Conservation (phyloP, 345 rosid species). For the Limnanthes douglasii region DNA sequence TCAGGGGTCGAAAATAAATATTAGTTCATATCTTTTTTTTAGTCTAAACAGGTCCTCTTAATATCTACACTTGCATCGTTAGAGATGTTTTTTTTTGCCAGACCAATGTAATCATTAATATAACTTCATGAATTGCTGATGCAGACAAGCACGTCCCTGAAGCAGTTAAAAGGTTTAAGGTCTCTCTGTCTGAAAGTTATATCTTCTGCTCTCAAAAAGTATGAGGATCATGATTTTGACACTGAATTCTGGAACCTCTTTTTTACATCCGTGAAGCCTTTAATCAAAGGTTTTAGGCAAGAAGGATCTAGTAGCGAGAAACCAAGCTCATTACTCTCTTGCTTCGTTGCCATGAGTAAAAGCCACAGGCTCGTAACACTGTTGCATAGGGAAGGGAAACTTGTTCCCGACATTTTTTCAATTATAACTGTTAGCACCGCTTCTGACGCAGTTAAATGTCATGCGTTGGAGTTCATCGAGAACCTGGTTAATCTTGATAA, state of each 20-base stretch:
- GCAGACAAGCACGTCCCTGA: constrained; percentile 36
- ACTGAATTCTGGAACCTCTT: constrained; percentile 73
- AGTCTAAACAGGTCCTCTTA: too few species aligned
- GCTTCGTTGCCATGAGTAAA: constrained; percentile 90
- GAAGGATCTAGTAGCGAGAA: constrained; percentile 93
- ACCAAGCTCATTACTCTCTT: constrained; percentile 79
- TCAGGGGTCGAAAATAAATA: too few species aligned
- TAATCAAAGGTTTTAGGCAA: constrained; percentile 63
- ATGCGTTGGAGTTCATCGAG: constrained; percentile 60
- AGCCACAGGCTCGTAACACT: constrained; percentile 43
- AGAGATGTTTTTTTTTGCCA: too few species aligned
- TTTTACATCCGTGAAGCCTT: constrained; percentile 56
- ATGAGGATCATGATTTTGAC: constrained; percentile 66
- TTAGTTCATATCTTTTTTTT: not conserved
- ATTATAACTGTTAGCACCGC: constrained; percentile 54
- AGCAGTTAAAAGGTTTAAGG: constrained; percentile 68
- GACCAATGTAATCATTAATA: not conserved
- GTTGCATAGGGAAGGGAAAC: constrained; percentile 36
- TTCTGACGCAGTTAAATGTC: constrained; percentile 62
- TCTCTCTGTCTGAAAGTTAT: constrained; percentile 68
- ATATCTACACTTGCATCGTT: too few species aligned
- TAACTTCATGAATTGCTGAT: constrained; percentile 8
- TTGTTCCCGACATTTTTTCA: constrained; percentile 62
- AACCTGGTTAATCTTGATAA: constrained; percentile 60
- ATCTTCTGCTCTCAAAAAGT: constrained; percentile 55